Conservation (phyloP, 2,329 filamentous ascomycete species). For the Reticulascus tulasneorum region DNA sequence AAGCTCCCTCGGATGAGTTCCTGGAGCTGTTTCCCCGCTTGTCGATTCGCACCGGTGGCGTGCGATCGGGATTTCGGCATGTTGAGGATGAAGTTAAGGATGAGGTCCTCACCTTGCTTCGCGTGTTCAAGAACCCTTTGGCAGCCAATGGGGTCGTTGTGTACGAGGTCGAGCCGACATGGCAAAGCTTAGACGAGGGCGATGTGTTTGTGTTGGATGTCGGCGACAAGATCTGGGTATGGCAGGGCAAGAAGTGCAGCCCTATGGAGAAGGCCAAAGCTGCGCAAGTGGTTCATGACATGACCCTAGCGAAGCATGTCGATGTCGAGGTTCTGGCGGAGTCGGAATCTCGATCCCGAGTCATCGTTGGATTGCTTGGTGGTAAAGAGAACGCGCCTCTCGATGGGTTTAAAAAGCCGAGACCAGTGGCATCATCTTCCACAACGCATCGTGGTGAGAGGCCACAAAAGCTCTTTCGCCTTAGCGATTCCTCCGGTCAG, state of each 20-base stretch:
- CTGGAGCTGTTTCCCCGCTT: slow-evolving; percentile 56
- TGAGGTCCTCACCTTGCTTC: slow-evolving; percentile 50
- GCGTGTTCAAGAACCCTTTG: slow-evolving; percentile 58
- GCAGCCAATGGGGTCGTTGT: slow-evolving; percentile 50
- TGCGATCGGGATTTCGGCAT: slow-evolving; percentile 59
- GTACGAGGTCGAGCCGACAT: slow-evolving; percentile 59
- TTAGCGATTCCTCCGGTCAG: slow-evolving; percentile 57
- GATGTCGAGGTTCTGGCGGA: slow-evolving; percentile 65
- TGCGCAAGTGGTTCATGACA: slow-evolving; percentile 62
- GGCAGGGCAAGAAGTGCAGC: slow-evolving; percentile 62
- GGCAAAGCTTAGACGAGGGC: slow-evolving; percentile 58
- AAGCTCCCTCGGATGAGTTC: slow-evolving; percentile 56
- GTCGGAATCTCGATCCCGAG: slow-evolving; percentile 49
- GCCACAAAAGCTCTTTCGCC: slow-evolving; percentile 50
- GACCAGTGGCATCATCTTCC: slow-evolving; percentile 32
- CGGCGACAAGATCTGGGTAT: slow-evolving; percentile 63
- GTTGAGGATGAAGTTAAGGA: slow-evolving; percentile 45
- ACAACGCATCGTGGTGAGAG: slow-evolving; percentile 16
- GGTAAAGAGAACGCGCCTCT: slow-evolving; percentile 37
- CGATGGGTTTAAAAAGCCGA: slow-evolving; percentile 34
- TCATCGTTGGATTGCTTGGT: slow-evolving; percentile 54
- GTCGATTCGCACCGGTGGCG: slow-evolving; percentile 57
- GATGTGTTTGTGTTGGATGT: slow-evolving; percentile 65
- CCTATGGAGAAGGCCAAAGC: slow-evolving; percentile 68
- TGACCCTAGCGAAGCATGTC: slow-evolving; percentile 59